Conservation (phyloP, 805 yeast species). For the Wickerhamiella parazyma region DNA sequence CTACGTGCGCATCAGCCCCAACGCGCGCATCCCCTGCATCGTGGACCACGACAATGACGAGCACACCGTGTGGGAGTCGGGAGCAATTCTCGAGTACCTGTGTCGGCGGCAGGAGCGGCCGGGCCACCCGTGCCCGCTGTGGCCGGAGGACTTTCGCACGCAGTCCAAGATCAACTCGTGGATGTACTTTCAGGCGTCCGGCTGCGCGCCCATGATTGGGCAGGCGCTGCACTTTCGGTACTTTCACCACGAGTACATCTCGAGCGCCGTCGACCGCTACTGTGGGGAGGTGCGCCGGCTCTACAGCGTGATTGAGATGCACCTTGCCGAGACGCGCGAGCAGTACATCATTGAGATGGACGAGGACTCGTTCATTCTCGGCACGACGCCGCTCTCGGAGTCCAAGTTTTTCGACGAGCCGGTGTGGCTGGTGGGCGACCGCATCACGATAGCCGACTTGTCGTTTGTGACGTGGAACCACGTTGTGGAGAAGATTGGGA, state of each 20-base stretch:
- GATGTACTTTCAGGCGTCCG: slow-evolving; percentile 91
- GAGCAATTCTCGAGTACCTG: slow-evolving; percentile 75
- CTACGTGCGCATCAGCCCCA: slow-evolving; percentile 86
- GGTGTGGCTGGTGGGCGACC: slow-evolving; percentile 87
- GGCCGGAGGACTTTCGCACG: slow-evolving; percentile 65
- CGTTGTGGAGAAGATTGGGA: slow-evolving; percentile 85
- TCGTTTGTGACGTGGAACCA: slow-evolving; percentile 96
- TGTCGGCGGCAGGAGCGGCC: slow-evolving; percentile 22
- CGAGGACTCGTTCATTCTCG: slow-evolving; percentile 75
- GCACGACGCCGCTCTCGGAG: slow-evolving; percentile 75
- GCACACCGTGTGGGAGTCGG: slow-evolving; percentile 86
- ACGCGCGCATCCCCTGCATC: slow-evolving; percentile 89
- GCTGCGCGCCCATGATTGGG: slow-evolving; percentile 98
- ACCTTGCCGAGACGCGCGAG: slow-evolving; percentile 83
- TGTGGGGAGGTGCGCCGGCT: slow-evolving; percentile 87
- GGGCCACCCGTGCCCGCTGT: slow-evolving; percentile 53
- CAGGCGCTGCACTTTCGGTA: slow-evolving; percentile 90
- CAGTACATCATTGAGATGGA: slow-evolving; percentile 80
- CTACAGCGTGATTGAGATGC: slow-evolving; percentile 90
- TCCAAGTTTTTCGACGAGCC: slow-evolving; percentile 83
- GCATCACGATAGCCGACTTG: slow-evolving; percentile 70
- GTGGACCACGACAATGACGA: slow-evolving; percentile 77
- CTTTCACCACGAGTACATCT: slow-evolving; percentile 74
- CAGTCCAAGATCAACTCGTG: slow-evolving; percentile 78
- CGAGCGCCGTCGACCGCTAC: slow-evolving; percentile 81